Percentiles rank a stretch among this genome's conserved stretches.
These are phyloP conservation scores for Magnolia kwangsiensis DNA, from an alignment of 164 flowering plant genomes.

Conservation along the genomic window DNA sequence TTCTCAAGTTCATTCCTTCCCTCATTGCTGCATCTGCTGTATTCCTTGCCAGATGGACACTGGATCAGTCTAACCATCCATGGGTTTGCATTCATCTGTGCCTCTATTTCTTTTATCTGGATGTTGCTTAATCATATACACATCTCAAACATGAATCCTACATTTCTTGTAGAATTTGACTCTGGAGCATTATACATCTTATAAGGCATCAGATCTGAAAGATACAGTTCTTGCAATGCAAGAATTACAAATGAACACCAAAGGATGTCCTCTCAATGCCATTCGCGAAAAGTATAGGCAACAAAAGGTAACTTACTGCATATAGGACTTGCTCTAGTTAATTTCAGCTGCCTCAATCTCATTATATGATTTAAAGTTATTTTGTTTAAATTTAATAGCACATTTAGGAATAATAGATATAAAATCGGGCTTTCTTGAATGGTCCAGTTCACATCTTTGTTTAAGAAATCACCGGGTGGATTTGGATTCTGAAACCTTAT, in stretches of 20 bases:
- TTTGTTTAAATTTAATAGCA: too few relatives aligned
- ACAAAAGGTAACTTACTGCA: constrained; percentile 40
- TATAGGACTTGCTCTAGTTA: background rate
- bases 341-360: too few relatives aligned
- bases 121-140: background rate
- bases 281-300: constrained; percentile 59
- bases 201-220: constrained; percentile 52
- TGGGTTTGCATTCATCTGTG: constrained; percentile 45
- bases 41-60: constrained; percentile 76
- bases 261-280: constrained; percentile 48
- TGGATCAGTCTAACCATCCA: constrained; percentile 59
- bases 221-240: constrained; percentile 46
- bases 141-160: background rate
- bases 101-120: background rate
- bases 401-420: too few relatives aligned
- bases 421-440: too few relatives aligned
- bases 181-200: constrained; percentile 56
- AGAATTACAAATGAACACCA: constrained; percentile 54
- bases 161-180: constrained; percentile 51
- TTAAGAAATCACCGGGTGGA: too few relatives aligned
- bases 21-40: constrained; percentile 75
- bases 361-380: too few relatives aligned
- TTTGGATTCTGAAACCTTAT: background rate
- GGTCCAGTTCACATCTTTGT: too few relatives aligned
- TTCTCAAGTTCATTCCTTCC: constrained; percentile 62